phyloP scores from a whole-genome alignment of 2,329 filamentous ascomycete genomes.

The Colletotrichum cereale region DNA sequence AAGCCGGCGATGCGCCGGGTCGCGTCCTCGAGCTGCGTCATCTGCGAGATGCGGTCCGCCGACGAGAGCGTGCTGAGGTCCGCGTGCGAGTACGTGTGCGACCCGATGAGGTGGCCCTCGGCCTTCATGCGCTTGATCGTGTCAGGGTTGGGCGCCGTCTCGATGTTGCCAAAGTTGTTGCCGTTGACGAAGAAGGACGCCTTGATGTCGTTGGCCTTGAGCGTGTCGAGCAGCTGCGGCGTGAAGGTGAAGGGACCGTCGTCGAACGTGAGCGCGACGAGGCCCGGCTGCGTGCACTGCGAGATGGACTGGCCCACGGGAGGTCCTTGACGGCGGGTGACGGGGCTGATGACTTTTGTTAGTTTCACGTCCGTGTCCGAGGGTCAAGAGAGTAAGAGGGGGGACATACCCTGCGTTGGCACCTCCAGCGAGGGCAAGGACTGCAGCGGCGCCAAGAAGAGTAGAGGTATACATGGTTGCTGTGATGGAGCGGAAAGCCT shows the following conservation, averaged over 20 bases:
- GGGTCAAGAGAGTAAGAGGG: background rate
- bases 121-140: slow-evolving; percentile 55
- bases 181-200: slow-evolving; percentile 59
- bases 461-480: slow-evolving; percentile 23
- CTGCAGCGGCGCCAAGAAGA: slow-evolving; percentile 22
- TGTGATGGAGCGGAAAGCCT: background rate
- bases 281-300: slow-evolving; percentile 50
- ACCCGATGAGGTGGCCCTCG: slow-evolving; percentile 59
- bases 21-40: slow-evolving; percentile 60
- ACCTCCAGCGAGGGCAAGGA: slow-evolving; percentile 18
- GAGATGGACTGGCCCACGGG: slow-evolving; percentile 26
- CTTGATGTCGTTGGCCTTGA: slow-evolving; percentile 48
- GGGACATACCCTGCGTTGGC: slow-evolving; percentile 31
- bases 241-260: slow-evolving; percentile 61
- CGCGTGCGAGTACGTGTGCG: slow-evolving; percentile 57
- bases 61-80: slow-evolving; percentile 54
- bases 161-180: slow-evolving; percentile 56
- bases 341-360: slow-evolving; percentile 19
- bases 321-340: slow-evolving; percentile 22
- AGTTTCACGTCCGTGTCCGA: slow-evolving; percentile 21
- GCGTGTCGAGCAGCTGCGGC: slow-evolving; percentile 53
- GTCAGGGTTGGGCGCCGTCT: slow-evolving; percentile 53
- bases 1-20: slow-evolving; percentile 57
- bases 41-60: slow-evolving; percentile 52
- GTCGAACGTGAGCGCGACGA: slow-evolving; percentile 61